Percentiles rank a stretch among this genome's conserved stretches.
phyloP scores from a whole-genome alignment of 345 rosid species.

The Eucalyptus cloeziana region DNA sequence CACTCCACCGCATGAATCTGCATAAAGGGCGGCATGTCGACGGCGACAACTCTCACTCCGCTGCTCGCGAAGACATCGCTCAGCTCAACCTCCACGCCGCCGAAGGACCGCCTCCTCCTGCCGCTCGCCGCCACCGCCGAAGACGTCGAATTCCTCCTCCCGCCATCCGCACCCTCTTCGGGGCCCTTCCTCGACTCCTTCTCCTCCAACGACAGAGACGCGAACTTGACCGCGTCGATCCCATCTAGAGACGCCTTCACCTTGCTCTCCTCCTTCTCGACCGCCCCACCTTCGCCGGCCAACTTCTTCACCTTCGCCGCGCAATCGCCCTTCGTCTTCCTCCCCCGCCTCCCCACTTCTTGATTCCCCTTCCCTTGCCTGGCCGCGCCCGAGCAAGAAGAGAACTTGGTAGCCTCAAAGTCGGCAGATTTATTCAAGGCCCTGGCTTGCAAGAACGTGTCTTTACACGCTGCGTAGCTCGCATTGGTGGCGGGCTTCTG shows the following conservation, averaged over 20 bases:
- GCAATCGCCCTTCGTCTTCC: slow-evolving; percentile 3
- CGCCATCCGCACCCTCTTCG: slow-evolving; percentile 1
- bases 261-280: neutral
- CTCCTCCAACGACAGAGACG: neutral
- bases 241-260: neutral
- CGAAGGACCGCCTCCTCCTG: slow-evolving; percentile 38
- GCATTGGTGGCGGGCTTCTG: slow-evolving; percentile 9
- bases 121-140: neutral
- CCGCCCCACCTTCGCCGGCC: neutral
- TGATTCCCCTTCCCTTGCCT: neutral
- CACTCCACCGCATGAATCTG: slow-evolving; percentile 71
- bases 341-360: slow-evolving; percentile 3
- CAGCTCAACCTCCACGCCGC: slow-evolving; percentile 39
- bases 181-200: neutral
- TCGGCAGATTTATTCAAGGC: slow-evolving; percentile 40
- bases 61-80: slow-evolving; percentile 40
- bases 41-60: slow-evolving; percentile 55
- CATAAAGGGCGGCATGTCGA: slow-evolving; percentile 79
- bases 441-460: slow-evolving; percentile 35
- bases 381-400: slow-evolving; percentile 2
- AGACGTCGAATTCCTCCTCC: slow-evolving; percentile 20
- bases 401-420: slow-evolving; percentile 18
- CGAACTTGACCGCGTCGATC: neutral
- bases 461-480: neutral
- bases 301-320: slow-evolving; percentile 7